These are phyloP conservation scores for Trichosporon coremiiforme DNA, from an alignment of 1,284 basidiomycete genomes.

Conservation along the genomic window DNA sequence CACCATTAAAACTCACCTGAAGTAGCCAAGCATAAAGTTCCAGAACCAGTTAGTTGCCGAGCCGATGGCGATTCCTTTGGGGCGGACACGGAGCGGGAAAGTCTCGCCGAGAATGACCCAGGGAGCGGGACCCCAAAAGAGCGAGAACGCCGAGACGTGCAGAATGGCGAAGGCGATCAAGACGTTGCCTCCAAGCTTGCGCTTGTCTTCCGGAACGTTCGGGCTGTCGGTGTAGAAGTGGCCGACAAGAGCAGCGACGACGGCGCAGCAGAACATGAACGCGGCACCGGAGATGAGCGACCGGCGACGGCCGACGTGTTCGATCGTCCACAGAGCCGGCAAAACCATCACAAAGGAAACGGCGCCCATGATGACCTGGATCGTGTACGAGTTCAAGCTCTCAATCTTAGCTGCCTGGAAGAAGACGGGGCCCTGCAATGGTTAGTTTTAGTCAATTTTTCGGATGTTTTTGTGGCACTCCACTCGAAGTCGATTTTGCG, in stretches of 20 bases:
- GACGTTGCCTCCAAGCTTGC: slow-evolving; percentile 63
- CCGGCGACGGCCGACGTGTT: slow-evolving; percentile 47
- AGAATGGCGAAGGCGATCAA: slow-evolving; percentile 72
- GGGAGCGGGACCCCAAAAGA: slow-evolving; percentile 68
- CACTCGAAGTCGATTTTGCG: neutral
- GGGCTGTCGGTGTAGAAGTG: slow-evolving; percentile 64
- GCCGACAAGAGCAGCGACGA: slow-evolving; percentile 66
- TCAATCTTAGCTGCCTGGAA: slow-evolving; percentile 71
- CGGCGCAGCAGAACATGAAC: slow-evolving; percentile 60
- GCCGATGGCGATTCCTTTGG: slow-evolving; percentile 73
- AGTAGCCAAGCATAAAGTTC: slow-evolving; percentile 66
- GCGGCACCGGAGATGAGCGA: slow-evolving; percentile 60
- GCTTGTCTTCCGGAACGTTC: slow-evolving; percentile 45
- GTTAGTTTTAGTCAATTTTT: neutral
- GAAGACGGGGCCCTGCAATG: slow-evolving; percentile 67
- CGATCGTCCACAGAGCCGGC: slow-evolving; percentile 52
- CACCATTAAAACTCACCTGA: slow-evolving; percentile 60
- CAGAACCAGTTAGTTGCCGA: slow-evolving; percentile 60
- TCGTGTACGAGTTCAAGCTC: slow-evolving; percentile 63
- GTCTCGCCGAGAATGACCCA: slow-evolving; percentile 67
- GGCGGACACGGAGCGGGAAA: slow-evolving; percentile 72
- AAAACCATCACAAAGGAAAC: slow-evolving; percentile 44
- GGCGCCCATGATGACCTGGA: slow-evolving; percentile 39
- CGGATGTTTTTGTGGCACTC: neutral
- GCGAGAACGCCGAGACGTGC: slow-evolving; percentile 70